Evolutionary conservation across 192 early-diverging fungal genomes (phyloP).

Genomic region (Rhizophagus sp.): DNA sequence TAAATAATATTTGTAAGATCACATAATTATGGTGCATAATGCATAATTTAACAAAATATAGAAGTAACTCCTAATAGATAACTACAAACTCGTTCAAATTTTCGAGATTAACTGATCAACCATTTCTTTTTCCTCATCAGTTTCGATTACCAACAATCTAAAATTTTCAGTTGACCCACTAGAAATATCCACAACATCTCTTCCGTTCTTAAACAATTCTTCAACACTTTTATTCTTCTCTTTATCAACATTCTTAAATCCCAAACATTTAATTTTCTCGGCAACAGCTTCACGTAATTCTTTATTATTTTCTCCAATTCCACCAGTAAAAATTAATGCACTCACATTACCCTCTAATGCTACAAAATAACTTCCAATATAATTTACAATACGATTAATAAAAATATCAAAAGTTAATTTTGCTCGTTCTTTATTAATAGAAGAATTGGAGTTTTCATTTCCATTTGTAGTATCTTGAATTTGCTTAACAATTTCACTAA

Average conservation of each 20-base stretch:
- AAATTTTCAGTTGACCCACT: background rate
- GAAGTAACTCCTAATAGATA: background rate
- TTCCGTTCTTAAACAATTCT: constrained; percentile 12
- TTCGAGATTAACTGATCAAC: background rate
- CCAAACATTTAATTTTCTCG: constrained; percentile 30
- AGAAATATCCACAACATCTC: constrained; percentile 24
- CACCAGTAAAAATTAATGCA: constrained; percentile 45
- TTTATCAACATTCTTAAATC: constrained; percentile 10
- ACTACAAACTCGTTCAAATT: background rate
- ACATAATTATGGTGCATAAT: background rate
- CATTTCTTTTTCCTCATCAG: constrained; percentile 43
- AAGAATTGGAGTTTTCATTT: background rate
- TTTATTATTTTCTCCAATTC: constrained; percentile 43
- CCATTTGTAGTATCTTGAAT: background rate
- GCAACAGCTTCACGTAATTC: constrained; percentile 34
- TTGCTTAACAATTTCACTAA: constrained; percentile 34
- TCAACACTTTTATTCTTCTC: constrained; percentile 15
- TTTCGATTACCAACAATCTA: constrained; percentile 39
- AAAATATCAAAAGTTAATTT: constrained; percentile 43
- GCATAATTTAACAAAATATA: too few species aligned
- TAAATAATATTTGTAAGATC: too few species aligned
- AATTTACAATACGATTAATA: constrained; percentile 45
- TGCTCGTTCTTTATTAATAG: constrained; percentile 23
- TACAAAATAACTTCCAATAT: constrained; percentile 42
- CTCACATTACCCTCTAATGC: constrained; percentile 34